phyloP scores from a whole-genome alignment of 176 grass and related monocot genomes.

The Musa beccarii region DNA sequence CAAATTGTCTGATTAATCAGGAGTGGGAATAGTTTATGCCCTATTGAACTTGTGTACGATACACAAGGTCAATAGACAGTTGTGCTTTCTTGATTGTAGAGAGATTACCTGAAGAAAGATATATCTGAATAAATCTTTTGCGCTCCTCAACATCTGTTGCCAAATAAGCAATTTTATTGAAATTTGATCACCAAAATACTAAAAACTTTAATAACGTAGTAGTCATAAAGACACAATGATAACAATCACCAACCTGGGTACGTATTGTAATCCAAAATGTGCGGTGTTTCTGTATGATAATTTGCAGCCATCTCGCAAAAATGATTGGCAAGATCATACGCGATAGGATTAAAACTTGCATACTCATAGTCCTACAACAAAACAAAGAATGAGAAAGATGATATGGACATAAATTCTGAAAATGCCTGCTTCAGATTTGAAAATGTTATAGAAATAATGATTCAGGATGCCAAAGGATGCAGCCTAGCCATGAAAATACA shows the following conservation, averaged over 20 bases:
- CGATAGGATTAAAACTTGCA: conserved; percentile 82
- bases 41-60: neutral
- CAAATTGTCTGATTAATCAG: neutral
- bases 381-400: neutral
- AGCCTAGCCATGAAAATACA: neutral
- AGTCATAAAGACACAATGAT: neutral
- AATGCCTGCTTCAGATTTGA: neutral
- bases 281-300: conserved; percentile 73
- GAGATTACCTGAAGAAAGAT: conserved; percentile 68
- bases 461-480: neutral
- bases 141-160: conserved; percentile 62
- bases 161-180: conserved; percentile 5
- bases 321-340: conserved; percentile 93
- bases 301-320: conserved; percentile 98
- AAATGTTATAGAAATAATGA: too few species aligned
- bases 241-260: conserved; percentile 71
- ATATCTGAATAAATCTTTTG: conserved; percentile 56
- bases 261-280: conserved; percentile 69
- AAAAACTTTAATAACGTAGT: neutral
- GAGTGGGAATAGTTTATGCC: neutral
- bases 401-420: neutral
- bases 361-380: conserved; percentile 80
- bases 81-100: conserved; percentile 6
- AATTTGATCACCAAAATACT: neutral
- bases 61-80: neutral